Base-by-base conservation (phyloP, 345 rosid species). In the Brassica napus region DNA sequence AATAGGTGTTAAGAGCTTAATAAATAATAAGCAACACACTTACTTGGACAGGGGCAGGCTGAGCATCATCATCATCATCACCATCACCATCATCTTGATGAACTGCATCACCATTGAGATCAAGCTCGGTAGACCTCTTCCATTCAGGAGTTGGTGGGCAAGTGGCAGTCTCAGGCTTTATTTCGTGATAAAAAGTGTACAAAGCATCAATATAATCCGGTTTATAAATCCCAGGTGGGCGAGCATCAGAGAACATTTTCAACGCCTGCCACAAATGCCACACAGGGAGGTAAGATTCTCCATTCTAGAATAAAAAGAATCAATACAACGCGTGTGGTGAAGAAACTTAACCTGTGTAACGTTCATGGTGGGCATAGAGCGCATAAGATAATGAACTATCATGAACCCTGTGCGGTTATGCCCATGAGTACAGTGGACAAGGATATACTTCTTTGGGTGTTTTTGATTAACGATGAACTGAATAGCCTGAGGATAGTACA, bases 191-290 rank as follows among this genome's bases (percentile, higher is more conserved):
- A 79, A 87, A 91, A 44, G 85, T 65, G 59, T 91, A 95, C 54
- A 95, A 80, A 68, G 92, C 91, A 76, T 87, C 90, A 75, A 95
- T 90, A 68, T 95, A 95, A 54, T 93, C 96, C 3, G 92, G 80
- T 83, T 95, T 95, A 74, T 95, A 95, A 60, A 95, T 95, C 73
- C 99, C 99, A n/a, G 97, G 99, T 74, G 98, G 97, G 0, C 98
- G 99, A 24, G 94, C 93, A 18, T 88, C 90, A 26, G 93, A 71
- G 78, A 95, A 95, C 58, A 70, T 76, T 61, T 89, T 86, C 75
- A 95, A 74, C 66, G 97, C 99, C 99, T 93, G 84, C 68, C 79
- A 68, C 18, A 15, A 82, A 47, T 58, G 18, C 18, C 58, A 69
- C 82, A 59, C 32, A 59, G 3, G 2, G 26, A 65, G 11, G 31